phyloP scores from a whole-genome alignment of 805 yeast genomes.

The Zygoascus biomembranicola region DNA sequence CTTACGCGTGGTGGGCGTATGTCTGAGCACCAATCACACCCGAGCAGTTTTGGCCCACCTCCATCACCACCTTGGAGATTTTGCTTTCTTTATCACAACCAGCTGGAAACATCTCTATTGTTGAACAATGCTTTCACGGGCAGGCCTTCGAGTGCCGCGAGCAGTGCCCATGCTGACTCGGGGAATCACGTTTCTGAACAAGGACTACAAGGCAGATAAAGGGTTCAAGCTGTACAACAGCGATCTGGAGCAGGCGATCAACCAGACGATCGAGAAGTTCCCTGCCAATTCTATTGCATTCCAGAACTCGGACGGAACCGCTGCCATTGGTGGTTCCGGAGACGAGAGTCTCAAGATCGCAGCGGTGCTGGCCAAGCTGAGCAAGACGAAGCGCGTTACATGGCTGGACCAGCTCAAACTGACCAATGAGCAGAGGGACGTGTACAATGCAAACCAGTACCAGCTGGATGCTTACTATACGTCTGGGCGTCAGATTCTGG shows the following conservation, averaged over 20 bases:
- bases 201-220: slow-evolving; percentile 15
- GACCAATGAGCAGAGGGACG: slow-evolving; percentile 43
- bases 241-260: slow-evolving; percentile 39
- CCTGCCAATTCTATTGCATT: slow-evolving; percentile 61
- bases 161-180: slow-evolving; percentile 1
- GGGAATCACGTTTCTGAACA: slow-evolving; percentile 12
- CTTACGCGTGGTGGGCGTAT: neutral
- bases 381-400: slow-evolving; percentile 48
- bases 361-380: slow-evolving; percentile 59
- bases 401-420: slow-evolving; percentile 39
- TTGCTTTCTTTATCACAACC: neutral
- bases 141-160: neutral
- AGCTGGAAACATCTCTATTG: too few relatives aligned
- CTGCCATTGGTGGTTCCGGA: neutral
- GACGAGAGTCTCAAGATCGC: slow-evolving; percentile 39
- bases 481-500: slow-evolving; percentile 58
- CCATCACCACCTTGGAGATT: neutral
- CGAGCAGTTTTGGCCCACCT: neutral
- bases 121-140: slow-evolving; percentile 4
- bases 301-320: slow-evolving; percentile 52
- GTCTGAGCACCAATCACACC: neutral
- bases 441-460: slow-evolving; percentile 52
- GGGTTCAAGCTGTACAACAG: slow-evolving; percentile 15
- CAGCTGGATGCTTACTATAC: slow-evolving; percentile 48
- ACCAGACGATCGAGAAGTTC: slow-evolving; percentile 50